Base-by-base conservation (phyloP, 2,329 filamentous ascomycete species). In the Colletotrichum sp. region DNA sequence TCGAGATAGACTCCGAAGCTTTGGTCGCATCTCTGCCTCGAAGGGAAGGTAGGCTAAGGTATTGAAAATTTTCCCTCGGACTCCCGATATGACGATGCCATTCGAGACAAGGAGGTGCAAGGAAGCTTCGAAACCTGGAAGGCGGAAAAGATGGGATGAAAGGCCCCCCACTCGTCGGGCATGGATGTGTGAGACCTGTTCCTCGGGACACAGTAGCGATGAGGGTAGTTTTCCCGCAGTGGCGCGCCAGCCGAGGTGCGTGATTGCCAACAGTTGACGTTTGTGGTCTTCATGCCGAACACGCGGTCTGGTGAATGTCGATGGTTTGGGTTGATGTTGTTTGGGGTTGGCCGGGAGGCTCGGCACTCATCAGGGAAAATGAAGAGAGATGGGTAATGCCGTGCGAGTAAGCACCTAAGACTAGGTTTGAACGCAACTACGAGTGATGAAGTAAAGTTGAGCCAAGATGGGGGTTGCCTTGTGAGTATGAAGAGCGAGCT, bases 61-160 rank as follows among this genome's bases (percentile, higher is more conserved):
- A 49, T 49, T 49, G 18, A 24, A 28, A 57, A 57, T 9, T 55
- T 65, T 30, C 59, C 44, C 64, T 39, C 73, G 73, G 73, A 76
- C 70, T 36, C 39, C 64, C 70, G 57, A 64, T 59, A 39, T 64
- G 44, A 73, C 28, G 18, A 36, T 52, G 55, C 12, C 26, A 55
- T 72, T 69, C 21, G 70, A 76, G 73, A 68, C 49, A 28, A 73
- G 64, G 32, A 57, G 52, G 16, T 49, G 64, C 57, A 34, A n/a
- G 32, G 34, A 65, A 62, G 72, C 69, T 63, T 44, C 63, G 69
- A 69, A 73, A 76, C 64, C 26, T 36, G 57, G 24, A 24, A 34
- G 36, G 39, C 6, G 44, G 13, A 15, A 28, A 32, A 69, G 57
- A 69, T 59, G 69, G 57, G 70, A 76, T 39, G 70, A 60, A 65